phyloP scores from a whole-genome alignment of 2,329 filamentous ascomycete species.

The Diplodia mutila region DNA sequence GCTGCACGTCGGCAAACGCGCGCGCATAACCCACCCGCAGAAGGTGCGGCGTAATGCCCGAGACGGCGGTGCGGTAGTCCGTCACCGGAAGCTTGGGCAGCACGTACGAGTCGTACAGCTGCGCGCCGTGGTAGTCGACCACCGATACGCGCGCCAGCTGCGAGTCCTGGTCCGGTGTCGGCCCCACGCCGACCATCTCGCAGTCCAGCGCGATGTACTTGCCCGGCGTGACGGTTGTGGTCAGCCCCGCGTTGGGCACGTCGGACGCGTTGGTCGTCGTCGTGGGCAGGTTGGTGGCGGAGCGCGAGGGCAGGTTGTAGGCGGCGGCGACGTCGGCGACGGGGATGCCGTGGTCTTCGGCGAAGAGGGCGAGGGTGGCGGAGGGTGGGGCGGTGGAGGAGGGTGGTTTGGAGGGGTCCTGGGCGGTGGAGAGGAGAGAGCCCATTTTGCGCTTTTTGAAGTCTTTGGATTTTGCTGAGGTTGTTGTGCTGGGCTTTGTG shows the following conservation, averaged over 20 bases:
- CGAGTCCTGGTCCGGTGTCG: constrained; percentile 66
- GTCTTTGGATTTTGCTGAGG: constrained; percentile 29
- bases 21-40: constrained; percentile 59
- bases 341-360: constrained; percentile 64
- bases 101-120: constrained; percentile 94
- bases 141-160: constrained; percentile 84
- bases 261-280: constrained; percentile 44
- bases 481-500: constrained; percentile 30
- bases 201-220: constrained; percentile 95
- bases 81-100: constrained; percentile 76
- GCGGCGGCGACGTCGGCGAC: constrained; percentile 57
- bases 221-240: constrained; percentile 67
- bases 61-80: constrained; percentile 87
- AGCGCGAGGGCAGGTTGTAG: constrained; percentile 59
- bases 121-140: constrained; percentile 90
- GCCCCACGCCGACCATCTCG: constrained; percentile 92
- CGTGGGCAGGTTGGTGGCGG: constrained; percentile 54
- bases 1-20: constrained; percentile 75
- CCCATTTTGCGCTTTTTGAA: constrained; percentile 59
- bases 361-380: constrained; percentile 63
- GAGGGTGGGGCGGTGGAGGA: constrained; percentile 45
- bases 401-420: constrained; percentile 51
- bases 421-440: constrained; percentile 33
- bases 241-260: constrained; percentile 48
- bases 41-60: constrained; percentile 75